A percentile compares a stretch with the other conserved stretches of the same genome.
These are phyloP conservation scores for Neurospora cerealis DNA, from an alignment of 495 filamentous ascomycete genomes.

Conservation along the genomic window DNA sequence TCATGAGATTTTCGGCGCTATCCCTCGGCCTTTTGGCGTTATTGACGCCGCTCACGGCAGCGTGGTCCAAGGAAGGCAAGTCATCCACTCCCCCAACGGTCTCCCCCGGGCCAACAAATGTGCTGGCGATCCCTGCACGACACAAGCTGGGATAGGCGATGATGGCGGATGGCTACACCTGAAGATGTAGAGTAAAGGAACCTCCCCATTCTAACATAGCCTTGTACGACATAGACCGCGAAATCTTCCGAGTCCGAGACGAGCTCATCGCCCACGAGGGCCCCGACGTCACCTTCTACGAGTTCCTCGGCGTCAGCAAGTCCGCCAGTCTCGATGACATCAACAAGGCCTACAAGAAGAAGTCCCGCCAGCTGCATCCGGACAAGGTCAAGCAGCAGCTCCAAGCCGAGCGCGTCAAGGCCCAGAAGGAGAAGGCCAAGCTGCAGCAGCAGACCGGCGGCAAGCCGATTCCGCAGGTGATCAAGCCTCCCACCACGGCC, in stretches of 20 bases:
- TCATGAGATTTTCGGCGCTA: constrained; percentile 43
- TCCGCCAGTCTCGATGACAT: constrained; percentile 78
- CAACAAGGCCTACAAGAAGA: constrained; percentile 87
- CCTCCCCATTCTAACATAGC: background rate
- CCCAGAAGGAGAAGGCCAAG: constrained; percentile 41
- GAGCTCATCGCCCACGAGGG: constrained; percentile 74
- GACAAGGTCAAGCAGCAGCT: constrained; percentile 89
- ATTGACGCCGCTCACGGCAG: constrained; percentile 52
- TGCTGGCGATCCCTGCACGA: background rate
- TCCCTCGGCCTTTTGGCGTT: constrained; percentile 47
- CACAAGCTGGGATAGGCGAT: background rate
- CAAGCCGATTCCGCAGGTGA: constrained; percentile 52
- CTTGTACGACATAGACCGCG: constrained; percentile 55
- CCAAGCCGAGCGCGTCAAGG: constrained; percentile 57
- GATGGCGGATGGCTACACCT: background rate
- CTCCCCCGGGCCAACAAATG: background rate
- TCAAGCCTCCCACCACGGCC: constrained; percentile 56
- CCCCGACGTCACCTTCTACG: constrained; percentile 81
- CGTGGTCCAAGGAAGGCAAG: constrained; percentile 79
- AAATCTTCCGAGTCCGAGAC: constrained; percentile 91
- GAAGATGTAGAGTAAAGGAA: background rate
- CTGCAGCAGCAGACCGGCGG: constrained; percentile 40
- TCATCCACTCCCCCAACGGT: constrained; percentile 2
- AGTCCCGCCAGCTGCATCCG: constrained; percentile 70
- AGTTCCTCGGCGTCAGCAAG: constrained; percentile 67